Percentiles rank a stretch among this genome's conserved stretches.
These are phyloP conservation scores for Acorus gramineus DNA, from an alignment of 106 monocot species.

Conservation along the genomic window DNA sequence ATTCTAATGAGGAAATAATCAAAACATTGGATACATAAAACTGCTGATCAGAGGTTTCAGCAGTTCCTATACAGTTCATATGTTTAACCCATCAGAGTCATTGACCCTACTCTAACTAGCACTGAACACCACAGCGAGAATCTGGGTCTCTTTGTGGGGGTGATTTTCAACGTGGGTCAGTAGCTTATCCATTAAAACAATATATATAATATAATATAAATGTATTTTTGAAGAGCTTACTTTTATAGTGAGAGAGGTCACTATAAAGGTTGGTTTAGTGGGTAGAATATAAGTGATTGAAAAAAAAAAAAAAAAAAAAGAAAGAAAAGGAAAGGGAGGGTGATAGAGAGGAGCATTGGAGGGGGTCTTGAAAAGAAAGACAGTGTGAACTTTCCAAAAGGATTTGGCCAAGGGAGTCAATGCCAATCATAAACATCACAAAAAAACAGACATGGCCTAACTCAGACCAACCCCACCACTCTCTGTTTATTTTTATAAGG, in stretches of 20 bases:
- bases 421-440: not conserved
- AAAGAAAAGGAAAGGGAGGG: not conserved
- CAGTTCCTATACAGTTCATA: no score
- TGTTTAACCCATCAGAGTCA: no score
- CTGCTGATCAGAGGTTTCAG: no score
- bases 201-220: no score
- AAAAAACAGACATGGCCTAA: not conserved
- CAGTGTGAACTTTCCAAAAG: slow-evolving; percentile 29
- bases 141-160: no score
- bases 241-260: slow-evolving; percentile 1
- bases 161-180: no score
- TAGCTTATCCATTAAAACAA: no score
- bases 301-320: slow-evolving; percentile 3
- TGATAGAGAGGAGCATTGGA: slow-evolving; percentile 6
- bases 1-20: no score
- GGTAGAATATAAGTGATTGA: not conserved
- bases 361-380: not conserved
- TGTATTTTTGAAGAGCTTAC: not conserved
- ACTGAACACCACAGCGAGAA: no score
- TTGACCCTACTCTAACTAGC: no score
- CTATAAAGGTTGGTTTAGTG: not conserved
- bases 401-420: slow-evolving; percentile 26
- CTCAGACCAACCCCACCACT: not conserved
- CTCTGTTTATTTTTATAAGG: no score
- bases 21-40: no score